Evolutionary conservation across 2,329 filamentous ascomycete species (phyloP), one percentile per base, ranked within the genome.

Genomic region (Fusarium goolgardi): DNA sequence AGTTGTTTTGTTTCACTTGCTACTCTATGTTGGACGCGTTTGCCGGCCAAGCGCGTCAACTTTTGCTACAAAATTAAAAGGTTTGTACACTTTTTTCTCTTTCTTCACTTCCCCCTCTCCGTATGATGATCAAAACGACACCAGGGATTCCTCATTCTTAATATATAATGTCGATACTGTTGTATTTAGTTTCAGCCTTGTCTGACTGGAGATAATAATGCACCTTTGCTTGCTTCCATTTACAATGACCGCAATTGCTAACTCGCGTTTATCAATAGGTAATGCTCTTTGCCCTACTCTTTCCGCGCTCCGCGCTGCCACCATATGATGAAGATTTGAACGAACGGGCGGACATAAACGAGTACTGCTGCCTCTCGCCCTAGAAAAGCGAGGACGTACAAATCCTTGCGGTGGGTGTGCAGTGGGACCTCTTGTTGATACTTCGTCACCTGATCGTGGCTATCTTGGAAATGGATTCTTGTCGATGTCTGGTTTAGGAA

Each of bases 291-390:
- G 44, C 23, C 41, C 45, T 56, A 35, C 41, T 46, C 52, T 39
- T 53, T 15, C 55, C 66, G 39, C 65, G 37, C 49, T 51, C 47
- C 47, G 37, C 41, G 18, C 35, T 44, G 60, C 67, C 75, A 79
- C 78, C 75, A 69, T 75, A 84, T 88, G 86, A 89, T 81, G 86
- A 88, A 85, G 80, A 80, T 79, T 88, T 88, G 86, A 88, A 88
- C 86, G 86, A 88, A 88, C 86, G 86, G 86, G 86, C 86, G 86
- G 86, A 88, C 86, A 88, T 86, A 87, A 86, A 81, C 79, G 85
- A 87, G 84, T 82, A 82, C 76, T 75, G 80, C 77, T 78, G 74
- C 75, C 80, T 77, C 75, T 78, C 81, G 75, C 80, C 79, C 78
- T 77, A 75, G 78, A 84, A 84, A 85, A 85, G 79, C 85, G 80